Base-by-base conservation (phyloP, 2,329 filamentous ascomycete genomes). In the Pyrenophora graminea region DNA sequence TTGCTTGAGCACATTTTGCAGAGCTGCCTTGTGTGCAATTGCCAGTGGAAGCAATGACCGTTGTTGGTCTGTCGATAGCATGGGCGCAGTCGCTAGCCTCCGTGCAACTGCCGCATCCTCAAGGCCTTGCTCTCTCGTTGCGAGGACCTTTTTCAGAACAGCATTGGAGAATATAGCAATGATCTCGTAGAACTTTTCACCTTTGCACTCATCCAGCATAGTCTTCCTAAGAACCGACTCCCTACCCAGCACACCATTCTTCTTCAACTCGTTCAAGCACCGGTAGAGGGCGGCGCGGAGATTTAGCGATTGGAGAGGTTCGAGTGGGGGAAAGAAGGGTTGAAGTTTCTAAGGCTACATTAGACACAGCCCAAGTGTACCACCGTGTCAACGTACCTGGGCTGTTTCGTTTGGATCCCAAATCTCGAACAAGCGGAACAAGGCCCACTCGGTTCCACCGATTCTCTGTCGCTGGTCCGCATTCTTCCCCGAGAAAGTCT, bases 161-260 rank as follows among this genome's bases (percentile, higher is more conserved):
- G 85, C 83, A 12, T 89, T 89, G 1, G 93, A 97, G 64, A 99
- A 95, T 0, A 85, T 80, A 3, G 90, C 85, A 23, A 97, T 80
- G 1, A 96, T 77, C 68, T 99, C 94, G 69, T 92, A 91, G 47
- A 97, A 84, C 57, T 90, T 87, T 47, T 96, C 91, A 5, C 93
- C 93, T 60, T 89, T 92, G 76, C 94, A 99, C 64, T 99, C 93
- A 69, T 99, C 94, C 44, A 99, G 79, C 90, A 97, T 96, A 0
- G 91, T 96, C 77, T 96, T 97, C 44, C 94, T 85, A 27, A 97
- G 76, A 1, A 95, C 83, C 0, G 84, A 83, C 66, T 96, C 91
- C 42, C 90, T 82, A 3, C 91, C 90, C 7, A 97, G 79, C 0
- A 87, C 79, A 25, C 91, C 92, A 75, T 85, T 90, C 77, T 95